Base-by-base conservation (phyloP, 2,329 filamentous ascomycete genomes). In the Emydomyces testavorans region DNA sequence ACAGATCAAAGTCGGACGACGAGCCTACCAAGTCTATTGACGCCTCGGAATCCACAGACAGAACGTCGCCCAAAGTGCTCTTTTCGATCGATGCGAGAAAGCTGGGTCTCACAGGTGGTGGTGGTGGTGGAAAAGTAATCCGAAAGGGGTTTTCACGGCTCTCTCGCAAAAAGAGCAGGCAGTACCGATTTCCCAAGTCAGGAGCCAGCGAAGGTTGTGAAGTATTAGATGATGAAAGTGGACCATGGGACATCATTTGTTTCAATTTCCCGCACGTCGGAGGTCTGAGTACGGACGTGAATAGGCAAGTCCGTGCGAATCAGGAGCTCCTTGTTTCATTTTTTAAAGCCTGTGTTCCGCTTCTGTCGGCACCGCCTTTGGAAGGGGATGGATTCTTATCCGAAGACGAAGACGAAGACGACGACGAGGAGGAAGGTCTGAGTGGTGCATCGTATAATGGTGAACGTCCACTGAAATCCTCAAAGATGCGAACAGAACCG, bases 211-310 rank as follows among this genome's bases (percentile, higher is more conserved):
- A 36, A 41, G 21, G 21, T 15, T 54, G 55, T 38, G 39, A 44
- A 16, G 44, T 54, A 6, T n/a, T n/a, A n/a, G n/a, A n/a, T n/a
- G 48, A 51, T 38, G 40, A 50, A 21, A 59, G 59, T 13, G 66
- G 66, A 2, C 65, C 71, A 3, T 89, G 83, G 73, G 81, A 94
- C 64, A 76, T 79, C 49, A 82, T 96, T 53, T 74, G 90, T 55
- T 98, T 96, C 78, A 94, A 95, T 72, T 98, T 98, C 66, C 92
- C 92, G 29, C 92, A 98, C 69, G 84, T 93, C 2, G 92, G 92
- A 54, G 92, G 92, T 38, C 82, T 93, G 59, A 84, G 79, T 54
- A 96, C 83, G 57, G 89, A 96, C 69, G 83, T 95, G 48, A 95
- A 95, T 70, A 76, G 92, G 29, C 92, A 98, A 68, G 88, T 95